Base-by-base conservation (phyloP, 768 basidiomycete genomes). In the Rhodocollybia butyracea region DNA sequence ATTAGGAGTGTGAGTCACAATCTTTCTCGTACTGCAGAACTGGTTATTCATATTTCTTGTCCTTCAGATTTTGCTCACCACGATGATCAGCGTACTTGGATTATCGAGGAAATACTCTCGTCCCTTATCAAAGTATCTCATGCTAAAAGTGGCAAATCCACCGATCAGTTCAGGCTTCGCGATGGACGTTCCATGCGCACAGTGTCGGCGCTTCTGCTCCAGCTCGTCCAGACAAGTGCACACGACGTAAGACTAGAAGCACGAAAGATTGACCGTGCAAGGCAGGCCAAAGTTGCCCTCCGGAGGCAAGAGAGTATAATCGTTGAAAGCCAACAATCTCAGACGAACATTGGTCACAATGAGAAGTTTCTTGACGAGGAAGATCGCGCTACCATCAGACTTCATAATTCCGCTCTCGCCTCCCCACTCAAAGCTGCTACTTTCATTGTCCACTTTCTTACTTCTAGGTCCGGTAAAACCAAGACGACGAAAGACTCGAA, bases 201-300 rank as follows among this genome's bases (percentile, higher is more conserved):
- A 2, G 89, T 95, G 12, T 95, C 94, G 2, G 96, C 96, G 0
- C 76, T 99, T 5, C 77, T 99, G 10, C 76, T 99, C 19, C 95
- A 98, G 61, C 86, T 99, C n/a, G 88, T 98, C 1, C 97, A 99
- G 66, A 96, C 94, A 0, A 95, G 93, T 3, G 87, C 92, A 0
- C 88, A 92, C 59, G 91, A 93, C 60, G 85, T 96, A n/a, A 79
- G 85, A 17, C 66, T 86, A n/a, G 80, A 84, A 50, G 87, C 86
- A 1, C 76, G 76, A 57, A 77, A 73, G 57, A 79, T 91, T 32
- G 80, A 78, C 30, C 87, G 84, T 59, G 68, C 75, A 29, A 82
- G 88, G 7, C 82, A 85, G 62, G 83, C 82, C 63, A 78, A 77
- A 19, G 72, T 82, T 34, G 84, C 82, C 0, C 62, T 91, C 47